These are phyloP conservation scores for Clitocybe nebularis DNA, from an alignment of 1,284 basidiomycete species.

Conservation along the genomic window DNA sequence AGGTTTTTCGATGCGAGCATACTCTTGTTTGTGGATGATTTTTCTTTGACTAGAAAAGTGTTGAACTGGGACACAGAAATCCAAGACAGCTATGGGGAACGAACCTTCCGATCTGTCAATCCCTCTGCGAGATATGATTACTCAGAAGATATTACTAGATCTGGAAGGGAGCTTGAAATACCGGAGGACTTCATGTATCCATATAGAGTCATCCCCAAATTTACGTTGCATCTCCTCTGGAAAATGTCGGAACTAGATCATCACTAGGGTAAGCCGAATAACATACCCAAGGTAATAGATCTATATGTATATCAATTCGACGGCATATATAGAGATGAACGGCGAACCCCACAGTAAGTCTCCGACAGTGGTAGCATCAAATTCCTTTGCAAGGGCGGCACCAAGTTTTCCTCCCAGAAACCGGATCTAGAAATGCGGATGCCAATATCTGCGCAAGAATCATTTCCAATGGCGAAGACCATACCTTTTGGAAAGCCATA, in stretches of 20 bases:
- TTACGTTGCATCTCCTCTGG: conserved; percentile 79
- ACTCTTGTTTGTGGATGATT: conserved; percentile 77
- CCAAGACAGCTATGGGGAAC: neutral
- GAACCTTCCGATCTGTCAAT: conserved; percentile 88
- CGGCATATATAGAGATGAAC: neutral
- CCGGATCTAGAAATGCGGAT: conserved; percentile 64
- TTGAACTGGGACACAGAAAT: conserved; percentile 16
- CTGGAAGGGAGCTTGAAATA: conserved; percentile 25
- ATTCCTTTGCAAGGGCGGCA: conserved; percentile 81
- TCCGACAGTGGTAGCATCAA: conserved; percentile 83
- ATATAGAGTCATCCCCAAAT: conserved; percentile 82
- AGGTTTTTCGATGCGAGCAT: conserved; percentile 95
- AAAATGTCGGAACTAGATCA: neutral
- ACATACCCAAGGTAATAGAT: conserved; percentile 43
- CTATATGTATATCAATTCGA: conserved; percentile 25
- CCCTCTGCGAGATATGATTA: conserved; percentile 48
- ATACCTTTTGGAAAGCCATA: conserved; percentile 84
- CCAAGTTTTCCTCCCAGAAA: conserved; percentile 96
- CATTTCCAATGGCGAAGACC: neutral
- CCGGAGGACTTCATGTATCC: conserved; percentile 87
- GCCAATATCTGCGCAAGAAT: neutral
- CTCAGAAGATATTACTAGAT: conserved; percentile 1
- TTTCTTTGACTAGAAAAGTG: conserved; percentile 73
- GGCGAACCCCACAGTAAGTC: conserved; percentile 71
- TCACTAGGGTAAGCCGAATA: conserved; percentile 1